Base-by-base conservation (phyloP, 2,329 filamentous ascomycete species). In the Alternaria panax region DNA sequence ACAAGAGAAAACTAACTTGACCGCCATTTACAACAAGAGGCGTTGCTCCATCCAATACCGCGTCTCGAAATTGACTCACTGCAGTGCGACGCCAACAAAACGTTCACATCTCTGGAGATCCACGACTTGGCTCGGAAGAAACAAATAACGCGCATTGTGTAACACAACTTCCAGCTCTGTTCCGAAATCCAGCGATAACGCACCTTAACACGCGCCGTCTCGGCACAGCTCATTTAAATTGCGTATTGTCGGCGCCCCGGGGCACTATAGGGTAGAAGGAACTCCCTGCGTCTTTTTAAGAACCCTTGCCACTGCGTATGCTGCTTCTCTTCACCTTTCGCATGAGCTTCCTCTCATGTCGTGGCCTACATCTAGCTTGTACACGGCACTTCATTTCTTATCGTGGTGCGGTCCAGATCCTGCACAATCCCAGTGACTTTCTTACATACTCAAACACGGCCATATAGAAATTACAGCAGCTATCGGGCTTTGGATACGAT, bases 71-170 rank as follows among this genome's bases (percentile, higher is more conserved):
- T 40, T 61, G 58, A 24, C 18, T 41, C 28, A 28, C 27, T n/a
- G 48, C 30, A 40, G 68, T 69, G 65, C 34, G 64, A 69, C 63
- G 59, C 59, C 60, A 69, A 64, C 62, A 42, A 55, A 62, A 59
- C 51, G 51, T 46, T 48, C 48, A 51, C 18, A 45, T 22, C 42
- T 56, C 42, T 41, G 54, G 62, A 45, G 54, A 28, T 63, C 60
- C 43, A 59, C 47, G 56, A 47, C 28, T 45, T 59, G 58, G 60
- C 46, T 57, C 62, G 57, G 50, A 38, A 40, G 32, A 51, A 45
- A 34, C 32, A 16, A 3, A 16, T 67, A 63, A 63, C 67, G 66
- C 59, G 57, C 27, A 9, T 9, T 59, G 56, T 2, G 66, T 69
- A 54, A 47, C 60, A 69, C 68, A 52, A 54, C 57, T 48, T 66